Conservation (phyloP, 2,329 filamentous ascomycete genomes). For the Pestalotiopsis sp. region DNA sequence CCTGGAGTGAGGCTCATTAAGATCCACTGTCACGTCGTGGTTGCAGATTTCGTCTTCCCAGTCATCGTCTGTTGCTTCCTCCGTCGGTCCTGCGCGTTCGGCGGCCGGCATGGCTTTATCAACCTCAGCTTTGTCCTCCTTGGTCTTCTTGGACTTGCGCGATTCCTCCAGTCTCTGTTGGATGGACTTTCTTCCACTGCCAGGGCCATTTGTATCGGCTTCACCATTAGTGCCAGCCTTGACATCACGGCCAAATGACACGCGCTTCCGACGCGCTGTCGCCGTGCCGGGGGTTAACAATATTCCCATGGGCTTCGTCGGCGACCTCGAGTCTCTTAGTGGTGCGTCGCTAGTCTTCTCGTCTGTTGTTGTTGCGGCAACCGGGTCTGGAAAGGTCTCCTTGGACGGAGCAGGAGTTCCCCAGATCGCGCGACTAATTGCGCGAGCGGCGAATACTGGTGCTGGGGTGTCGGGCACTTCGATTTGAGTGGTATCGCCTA, state of each 20-base stretch:
- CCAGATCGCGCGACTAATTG: conserved; percentile 66
- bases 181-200: conserved; percentile 28
- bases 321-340: conserved; percentile 42
- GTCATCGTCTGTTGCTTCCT: conserved; percentile 41
- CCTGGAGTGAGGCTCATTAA: conserved; percentile 74
- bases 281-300: conserved; percentile 66
- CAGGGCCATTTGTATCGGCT: conserved; percentile 19
- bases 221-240: conserved; percentile 38
- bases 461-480: conserved; percentile 68
- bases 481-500: conserved; percentile 49
- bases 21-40: conserved; percentile 68
- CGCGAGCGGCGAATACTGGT: conserved; percentile 67
- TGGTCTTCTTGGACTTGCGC: conserved; percentile 23
- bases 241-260: conserved; percentile 65
- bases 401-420: conserved; percentile 50
- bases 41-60: conserved; percentile 59
- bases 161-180: conserved; percentile 33
- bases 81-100: conserved; percentile 2
- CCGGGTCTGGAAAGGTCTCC: conserved; percentile 36
- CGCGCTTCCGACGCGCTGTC: conserved; percentile 62
- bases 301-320: conserved; percentile 58
- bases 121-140: conserved; percentile 26
- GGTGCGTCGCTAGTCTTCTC: conserved; percentile 23
- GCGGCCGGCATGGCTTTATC: background rate
- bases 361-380: conserved; percentile 28